Evolutionary conservation across 2,329 filamentous ascomycete species (phyloP), one percentile per base, ranked within the genome.

Genomic region (Fusarium secorum): DNA sequence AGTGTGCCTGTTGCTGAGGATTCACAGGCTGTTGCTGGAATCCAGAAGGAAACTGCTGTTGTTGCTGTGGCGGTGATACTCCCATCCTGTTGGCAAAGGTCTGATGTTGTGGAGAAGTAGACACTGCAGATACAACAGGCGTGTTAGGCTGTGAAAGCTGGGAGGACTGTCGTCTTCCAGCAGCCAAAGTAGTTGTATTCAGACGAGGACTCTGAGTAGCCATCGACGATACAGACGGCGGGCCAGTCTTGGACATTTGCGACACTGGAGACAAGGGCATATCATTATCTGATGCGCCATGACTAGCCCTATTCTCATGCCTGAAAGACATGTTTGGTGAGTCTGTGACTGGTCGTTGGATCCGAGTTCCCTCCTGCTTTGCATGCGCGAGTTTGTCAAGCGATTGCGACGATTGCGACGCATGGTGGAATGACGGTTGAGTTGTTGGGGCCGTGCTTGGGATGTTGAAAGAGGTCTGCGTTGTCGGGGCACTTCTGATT

Each of bases 121-220:
- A 71, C 30, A 44, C 52, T 32, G 44, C 38, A 17, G 72, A 68
- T 26, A 72, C 38, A 18, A 61, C 45, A 22, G 72, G 65, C 5
- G 73, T 71, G 17, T 54, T 36, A 20, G 48, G 45, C 33, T 60
- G 65, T 15, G 68, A 63, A 49, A 64, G 57, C 38, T 69, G 69
- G 20, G 69, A 59, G 24, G 71, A 73, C 22, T 63, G 73, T 38
- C 63, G 68, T 24, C 58, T 44, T 30, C 58, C 68, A 35, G 53
- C 22, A 49, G 59, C 53, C 32, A 61, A 42, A 13, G 61, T 48
- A 13, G 62, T 59, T 22, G 65, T 74, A 24, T 66, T 53, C 13
- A 73, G 56, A n/a, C 60, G 74, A 68, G 75, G 73, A 38, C 73
- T 76, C 39, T 76, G 75, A n/a, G 73, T 65, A 41, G 63, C 69